A percentile compares a stretch with the other conserved stretches of the same genome.
These are phyloP conservation scores for Ophiostoma ulmi DNA, from an alignment of 2,329 filamentous ascomycete genomes.

Conservation along the genomic window DNA sequence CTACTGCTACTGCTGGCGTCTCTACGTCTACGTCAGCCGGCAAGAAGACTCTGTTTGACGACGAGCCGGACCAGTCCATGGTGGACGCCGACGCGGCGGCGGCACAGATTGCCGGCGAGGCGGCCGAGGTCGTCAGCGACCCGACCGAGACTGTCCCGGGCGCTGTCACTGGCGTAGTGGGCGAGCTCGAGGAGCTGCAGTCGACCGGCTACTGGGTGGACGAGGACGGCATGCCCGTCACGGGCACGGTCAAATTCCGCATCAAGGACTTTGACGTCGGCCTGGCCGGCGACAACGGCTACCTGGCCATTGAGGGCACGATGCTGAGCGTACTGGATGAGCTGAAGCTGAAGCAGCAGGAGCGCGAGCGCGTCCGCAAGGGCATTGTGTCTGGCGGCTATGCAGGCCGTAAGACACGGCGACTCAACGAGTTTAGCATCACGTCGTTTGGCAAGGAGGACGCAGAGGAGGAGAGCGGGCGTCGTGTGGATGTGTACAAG, in stretches of 20 bases:
- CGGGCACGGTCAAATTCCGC: constrained; percentile 66
- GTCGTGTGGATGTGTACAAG: constrained; percentile 35
- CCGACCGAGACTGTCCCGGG: background rate
- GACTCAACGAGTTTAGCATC: constrained; percentile 51
- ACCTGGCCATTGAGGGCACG: constrained; percentile 83
- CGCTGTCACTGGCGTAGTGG: background rate
- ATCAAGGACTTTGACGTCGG: constrained; percentile 82
- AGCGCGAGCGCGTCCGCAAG: constrained; percentile 41
- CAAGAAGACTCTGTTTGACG: background rate
- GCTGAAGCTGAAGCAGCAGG: constrained; percentile 50
- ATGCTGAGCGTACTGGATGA: constrained; percentile 69
- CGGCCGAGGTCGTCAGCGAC: constrained; percentile 5
- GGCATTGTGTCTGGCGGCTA: constrained; percentile 35
- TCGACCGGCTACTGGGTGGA: constrained; percentile 71
- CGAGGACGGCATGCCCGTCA: constrained; percentile 61
- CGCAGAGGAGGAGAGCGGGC: constrained; percentile 40
- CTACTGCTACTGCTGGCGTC: background rate
- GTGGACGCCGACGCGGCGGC: background rate
- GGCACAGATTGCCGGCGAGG: constrained; percentile 8
- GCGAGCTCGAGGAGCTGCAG: constrained; percentile 34
- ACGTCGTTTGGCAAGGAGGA: constrained; percentile 50
- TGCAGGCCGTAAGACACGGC: constrained; percentile 31
- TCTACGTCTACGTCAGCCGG: background rate
- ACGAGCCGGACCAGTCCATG: constrained; percentile 11
- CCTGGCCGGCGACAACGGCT: constrained; percentile 68